Evolutionary conservation across 148 eudicot genomes (phyloP), one percentile per base, ranked within the genome.

Genomic region (Arbutus unedo): DNA sequence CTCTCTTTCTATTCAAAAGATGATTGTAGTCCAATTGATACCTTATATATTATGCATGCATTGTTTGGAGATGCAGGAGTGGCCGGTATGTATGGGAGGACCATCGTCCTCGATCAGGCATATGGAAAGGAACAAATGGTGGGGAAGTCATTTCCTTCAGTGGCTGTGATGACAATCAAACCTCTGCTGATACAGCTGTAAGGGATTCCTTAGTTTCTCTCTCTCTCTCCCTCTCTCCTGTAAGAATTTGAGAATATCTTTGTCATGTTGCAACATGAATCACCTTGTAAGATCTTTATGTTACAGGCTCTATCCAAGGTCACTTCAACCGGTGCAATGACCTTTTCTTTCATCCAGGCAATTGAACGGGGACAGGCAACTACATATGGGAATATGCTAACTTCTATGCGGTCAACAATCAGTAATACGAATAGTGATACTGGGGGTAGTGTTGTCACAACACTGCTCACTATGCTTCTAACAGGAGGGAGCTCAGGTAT

Each of bases 301-400:
- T 60, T 45, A 38, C 88, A 90, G 93, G 87, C 90, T 84, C 81
- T 90, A 64, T 90, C 93, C 5, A 89, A 87, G 81, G 91, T 88
- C 79, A 89, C 93, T 75, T 87, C 91, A 16, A 90, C 91, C 3
- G 93, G 93, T 21, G 93, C 93, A 44, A 90, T 90, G 93, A 90
- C 93, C 44, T 90, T 51, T 83, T 88, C 91, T 16, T 89, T 90
- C 81, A 90, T 90, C 66, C 90, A 90, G 83, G 93, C 93, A 74
- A 84, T 90, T 68, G 91, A 90, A 80, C 76, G 75, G 2, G 93
- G 89, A 71, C 81, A 89, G 21, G 93, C 85, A 62, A 74, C 83
- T 25, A 90, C 93, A 10, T 90, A 90, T 38, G 93, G 93, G 53
- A 85, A 81, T 78, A 85, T 90, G 81, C 79, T 90, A 78, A 87